phyloP scores from a whole-genome alignment of 176 grass and related monocot genomes.

The Chrysopogon serrulatus region DNA sequence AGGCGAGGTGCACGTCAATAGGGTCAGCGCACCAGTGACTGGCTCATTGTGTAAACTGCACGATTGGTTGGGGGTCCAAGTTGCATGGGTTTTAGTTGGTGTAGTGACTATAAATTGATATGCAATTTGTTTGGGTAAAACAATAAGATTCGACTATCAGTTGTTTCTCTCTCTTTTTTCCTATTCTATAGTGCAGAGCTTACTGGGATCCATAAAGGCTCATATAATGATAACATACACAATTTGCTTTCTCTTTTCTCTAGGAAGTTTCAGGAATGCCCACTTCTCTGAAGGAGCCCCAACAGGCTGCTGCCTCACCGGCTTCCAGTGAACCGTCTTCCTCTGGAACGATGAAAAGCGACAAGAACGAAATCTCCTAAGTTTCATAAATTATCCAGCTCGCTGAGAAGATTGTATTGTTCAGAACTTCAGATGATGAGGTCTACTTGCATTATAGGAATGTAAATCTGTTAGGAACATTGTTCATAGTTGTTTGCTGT shows the following conservation, averaged over 20 bases:
- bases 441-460: neutral
- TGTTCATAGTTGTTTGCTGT: no score
- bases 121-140: neutral
- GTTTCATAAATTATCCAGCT: neutral
- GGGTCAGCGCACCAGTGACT: neutral
- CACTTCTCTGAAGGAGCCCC: constrained; percentile 58
- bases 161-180: neutral
- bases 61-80: neutral
- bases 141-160: neutral
- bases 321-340: no score
- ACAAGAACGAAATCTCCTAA: constrained; percentile 37
- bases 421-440: neutral
- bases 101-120: neutral
- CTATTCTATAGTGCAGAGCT: neutral
- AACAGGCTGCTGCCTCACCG: constrained; percentile 44
- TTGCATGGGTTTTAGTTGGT: neutral
- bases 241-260: neutral
- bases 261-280: constrained; percentile 90
- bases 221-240: neutral
- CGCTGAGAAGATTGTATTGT: neutral
- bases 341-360: constrained; percentile 62
- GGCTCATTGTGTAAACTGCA: neutral
- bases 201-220: neutral
- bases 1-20: neutral
- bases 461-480: constrained; percentile 21